Percentiles rank a stretch among this genome's conserved stretches.
phyloP scores from a whole-genome alignment of 1,139 yeast species.

The Protomyces pachydermus region DNA sequence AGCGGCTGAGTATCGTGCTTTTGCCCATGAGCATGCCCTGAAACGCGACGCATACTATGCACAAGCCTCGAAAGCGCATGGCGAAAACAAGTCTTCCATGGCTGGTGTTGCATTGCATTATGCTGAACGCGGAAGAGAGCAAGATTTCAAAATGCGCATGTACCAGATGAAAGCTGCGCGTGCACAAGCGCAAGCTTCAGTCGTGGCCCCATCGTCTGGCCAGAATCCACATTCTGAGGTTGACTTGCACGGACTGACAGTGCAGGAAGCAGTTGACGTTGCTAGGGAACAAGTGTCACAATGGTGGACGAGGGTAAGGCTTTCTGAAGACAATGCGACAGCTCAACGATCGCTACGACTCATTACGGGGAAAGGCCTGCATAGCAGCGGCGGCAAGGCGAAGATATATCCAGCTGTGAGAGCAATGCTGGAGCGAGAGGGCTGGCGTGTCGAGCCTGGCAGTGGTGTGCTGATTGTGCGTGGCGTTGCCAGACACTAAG shows the following conservation, averaged over 20 bases:
- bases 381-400: slow-evolving; percentile 30
- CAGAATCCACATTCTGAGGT: slow-evolving; percentile 22
- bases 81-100: slow-evolving; percentile 9
- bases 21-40: slow-evolving; percentile 19
- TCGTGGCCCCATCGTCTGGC: neutral
- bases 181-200: neutral
- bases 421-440: slow-evolving; percentile 29
- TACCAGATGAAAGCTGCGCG: slow-evolving; percentile 19
- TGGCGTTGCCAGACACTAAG: neutral
- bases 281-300: slow-evolving; percentile 27
- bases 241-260: slow-evolving; percentile 33
- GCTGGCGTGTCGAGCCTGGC: slow-evolving; percentile 30
- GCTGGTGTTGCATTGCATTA: slow-evolving; percentile 27
- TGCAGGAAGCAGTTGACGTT: slow-evolving; percentile 31
- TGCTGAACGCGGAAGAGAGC: slow-evolving; percentile 25
- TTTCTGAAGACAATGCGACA: neutral
- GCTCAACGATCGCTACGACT: slow-evolving; percentile 28
- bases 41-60: slow-evolving; percentile 24
- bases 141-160: slow-evolving; percentile 13
- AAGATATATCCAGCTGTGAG: slow-evolving; percentile 31
- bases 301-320: slow-evolving; percentile 31
- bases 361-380: slow-evolving; percentile 34
- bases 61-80: slow-evolving; percentile 25
- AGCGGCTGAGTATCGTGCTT: slow-evolving; percentile 16
- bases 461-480: neutral